Evolutionary conservation across 495 filamentous ascomycete species (phyloP).

Genomic region (Parmelia sp.): DNA sequence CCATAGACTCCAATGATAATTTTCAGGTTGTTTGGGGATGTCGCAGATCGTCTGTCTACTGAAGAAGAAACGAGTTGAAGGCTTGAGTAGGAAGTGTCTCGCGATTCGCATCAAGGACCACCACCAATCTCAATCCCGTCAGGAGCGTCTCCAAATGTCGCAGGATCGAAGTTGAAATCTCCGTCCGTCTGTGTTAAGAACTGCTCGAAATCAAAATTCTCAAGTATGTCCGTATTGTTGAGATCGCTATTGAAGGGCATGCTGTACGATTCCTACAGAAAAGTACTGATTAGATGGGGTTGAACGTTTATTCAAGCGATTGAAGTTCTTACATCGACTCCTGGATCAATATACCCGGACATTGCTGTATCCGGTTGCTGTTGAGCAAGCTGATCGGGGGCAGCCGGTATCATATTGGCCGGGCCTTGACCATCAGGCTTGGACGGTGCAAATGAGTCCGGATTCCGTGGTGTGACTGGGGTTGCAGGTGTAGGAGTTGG

Average conservation of each 20-base stretch:
- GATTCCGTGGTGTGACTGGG: conserved; percentile 78
- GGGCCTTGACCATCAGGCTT: conserved; percentile 42
- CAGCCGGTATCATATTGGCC: conserved; percentile 43
- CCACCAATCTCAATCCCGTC: conserved; percentile 49
- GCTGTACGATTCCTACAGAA: conserved; percentile 34
- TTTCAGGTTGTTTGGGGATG: conserved; percentile 8
- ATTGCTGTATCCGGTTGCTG: conserved; percentile 33
- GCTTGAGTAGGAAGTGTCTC: neutral
- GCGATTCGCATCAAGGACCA: conserved; percentile 22
- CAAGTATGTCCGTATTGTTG: conserved; percentile 64
- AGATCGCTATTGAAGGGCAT: conserved; percentile 51
- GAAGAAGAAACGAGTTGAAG: neutral
- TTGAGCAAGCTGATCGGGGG: conserved; percentile 39
- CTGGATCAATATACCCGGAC: conserved; percentile 29
- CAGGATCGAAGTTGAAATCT: conserved; percentile 47
- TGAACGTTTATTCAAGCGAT: conserved; percentile 27
- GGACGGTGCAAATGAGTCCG: conserved; percentile 50
- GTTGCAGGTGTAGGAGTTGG: conserved; percentile 76
- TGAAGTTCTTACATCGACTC: conserved; percentile 31
- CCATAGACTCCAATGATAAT: conserved; percentile 17
- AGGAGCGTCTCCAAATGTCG: conserved; percentile 38
- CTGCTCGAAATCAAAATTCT: conserved; percentile 93
- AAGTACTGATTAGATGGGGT: conserved; percentile 7
- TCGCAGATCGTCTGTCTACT: conserved; percentile 1
- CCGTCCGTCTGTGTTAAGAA: conserved; percentile 65